Base-by-base conservation (phyloP, 2,329 filamentous ascomycete species). In the Tolypocladium cylindrosporum region DNA sequence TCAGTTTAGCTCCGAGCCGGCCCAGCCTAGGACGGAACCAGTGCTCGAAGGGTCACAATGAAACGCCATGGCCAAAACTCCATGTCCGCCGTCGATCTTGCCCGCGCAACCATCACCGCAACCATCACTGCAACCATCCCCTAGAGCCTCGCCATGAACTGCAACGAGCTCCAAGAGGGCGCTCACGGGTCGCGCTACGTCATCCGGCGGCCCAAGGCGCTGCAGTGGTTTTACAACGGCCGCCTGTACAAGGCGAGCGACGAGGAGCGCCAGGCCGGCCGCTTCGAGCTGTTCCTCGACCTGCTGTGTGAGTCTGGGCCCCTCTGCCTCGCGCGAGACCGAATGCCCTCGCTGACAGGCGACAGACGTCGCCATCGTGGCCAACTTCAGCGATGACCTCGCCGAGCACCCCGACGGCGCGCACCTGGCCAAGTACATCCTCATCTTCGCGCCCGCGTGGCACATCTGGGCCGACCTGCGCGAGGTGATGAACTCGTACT, bases 401-500 rank as follows among this genome's bases (percentile, higher is more conserved):
- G 73, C 73, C 34, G 77, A 79, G 59, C 68, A 78, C 53, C 71
- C 77, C 10, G 69, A 75, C 34, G 75, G 75, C 27, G 65, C 66
- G 24, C 71, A 75, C 40, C 69, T 79, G 6, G 73, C 73, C 56
- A 79, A 79, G 65, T 79, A 78, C 63, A 69, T 79, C 36, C 71
- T 79, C 51, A 76, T 78, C 42, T 75, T 78, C 42, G 69, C 75
- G 9, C 76, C 76, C 11, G 75, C 77, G 57, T 79, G 77, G 77
- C 74, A 79, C 59, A 74, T 79, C 54, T 79, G 77, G 77, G 72
- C 70, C 45, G 77, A 80, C 60, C 68, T 79, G 21, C 74, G 76
- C 60, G 77, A 79, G 65, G 68, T 79, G 58, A 79, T 79, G 75
- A 80, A 80, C 65, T 77, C 75, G 9, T 80, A 77, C 66, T 79